Evolutionary conservation across 805 yeast species (phyloP), one percentile per base, ranked within the genome.

Genomic region (Metschnikowia lunata): DNA sequence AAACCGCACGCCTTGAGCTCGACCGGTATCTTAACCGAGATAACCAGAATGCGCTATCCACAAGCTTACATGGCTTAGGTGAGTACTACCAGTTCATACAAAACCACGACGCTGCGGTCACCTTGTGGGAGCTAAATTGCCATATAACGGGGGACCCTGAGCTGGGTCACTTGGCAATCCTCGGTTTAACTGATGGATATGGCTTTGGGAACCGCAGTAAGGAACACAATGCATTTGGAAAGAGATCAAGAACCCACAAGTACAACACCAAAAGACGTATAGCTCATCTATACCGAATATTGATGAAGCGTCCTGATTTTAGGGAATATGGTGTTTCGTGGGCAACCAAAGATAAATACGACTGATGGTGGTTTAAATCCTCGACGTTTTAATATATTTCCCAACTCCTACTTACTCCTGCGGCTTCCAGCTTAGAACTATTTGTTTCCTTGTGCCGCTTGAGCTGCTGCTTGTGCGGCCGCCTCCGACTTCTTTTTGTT

Each of bases 401-500:
- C 23, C 23, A 18, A 18, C 23, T 18, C 23, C 23, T 18, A 18
- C 23, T 18, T 18, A 18, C 23, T 18, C 23, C 23, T 18, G 23
- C 23, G 23, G 5, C 23, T 3, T 18, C 23, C 23, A 18, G 5
- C 31, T 12, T 10, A 4, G 31, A 29, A 29, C 31, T 29, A 29
- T 29, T 29, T 29, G n/a, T 29, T 3, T 29, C 23, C 23, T 18
- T 29, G 11, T 29, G 31, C 31, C 11, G 31, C 33, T 29, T 35
- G 40, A 12, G 40, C 26, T n/a, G 51, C 47, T 12, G 43, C 51
- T 32, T 45, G 44, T 3, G 56, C 53, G 13, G 55, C 52, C 4
- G 54, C 55, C 34, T 50, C 56, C 1, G 49, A 49, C 58, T 69
- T 69, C 70, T 83, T 82, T 66, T 82, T 82, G 68, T 82, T 85